Percentiles rank a stretch among this genome's conserved stretches.
Evolutionary conservation across 768 basidiomycete species (phyloP).

Genomic region (Tylopilus vinaceipallidus): DNA sequence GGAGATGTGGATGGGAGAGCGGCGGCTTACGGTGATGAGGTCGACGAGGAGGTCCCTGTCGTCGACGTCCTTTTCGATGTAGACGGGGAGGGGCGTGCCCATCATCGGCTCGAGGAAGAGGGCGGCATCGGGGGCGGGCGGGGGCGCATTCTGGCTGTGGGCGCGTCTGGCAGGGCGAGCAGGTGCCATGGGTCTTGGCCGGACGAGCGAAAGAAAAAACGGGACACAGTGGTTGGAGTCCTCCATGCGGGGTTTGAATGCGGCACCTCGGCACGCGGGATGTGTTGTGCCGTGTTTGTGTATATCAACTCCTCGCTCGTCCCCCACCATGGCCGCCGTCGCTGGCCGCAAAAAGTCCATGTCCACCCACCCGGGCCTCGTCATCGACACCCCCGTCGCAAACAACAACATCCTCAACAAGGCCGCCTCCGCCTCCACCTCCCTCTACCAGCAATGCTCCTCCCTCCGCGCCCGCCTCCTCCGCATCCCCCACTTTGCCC

Average conservation of each 20-base stretch:
- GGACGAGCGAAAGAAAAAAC: constrained; percentile 17
- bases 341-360: constrained; percentile 81
- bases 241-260: constrained; percentile 26
- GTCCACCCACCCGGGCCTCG: constrained; percentile 57
- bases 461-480: constrained; percentile 72
- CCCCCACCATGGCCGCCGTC: constrained; percentile 47
- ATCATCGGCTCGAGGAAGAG: constrained; percentile 84
- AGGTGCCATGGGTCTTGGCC: constrained; percentile 79
- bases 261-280: constrained; percentile 9
- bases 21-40: constrained; percentile 59
- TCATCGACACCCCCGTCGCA: constrained; percentile 72
- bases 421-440: constrained; percentile 80
- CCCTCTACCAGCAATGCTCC: constrained; percentile 91
- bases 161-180: constrained; percentile 58
- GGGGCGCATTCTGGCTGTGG: constrained; percentile 34
- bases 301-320: constrained; percentile 21
- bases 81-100: constrained; percentile 70
- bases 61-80: constrained; percentile 77
- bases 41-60: constrained; percentile 64
- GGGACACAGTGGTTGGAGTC: constrained; percentile 30
- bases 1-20: constrained; percentile 4
- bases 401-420: constrained; percentile 90
- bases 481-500: constrained; percentile 71
- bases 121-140: constrained; percentile 28
- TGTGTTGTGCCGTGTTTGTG: constrained; percentile 27